Base-by-base conservation (phyloP, 176 grass and related monocot genomes). In the Rhipidocladum racemiflorum region DNA sequence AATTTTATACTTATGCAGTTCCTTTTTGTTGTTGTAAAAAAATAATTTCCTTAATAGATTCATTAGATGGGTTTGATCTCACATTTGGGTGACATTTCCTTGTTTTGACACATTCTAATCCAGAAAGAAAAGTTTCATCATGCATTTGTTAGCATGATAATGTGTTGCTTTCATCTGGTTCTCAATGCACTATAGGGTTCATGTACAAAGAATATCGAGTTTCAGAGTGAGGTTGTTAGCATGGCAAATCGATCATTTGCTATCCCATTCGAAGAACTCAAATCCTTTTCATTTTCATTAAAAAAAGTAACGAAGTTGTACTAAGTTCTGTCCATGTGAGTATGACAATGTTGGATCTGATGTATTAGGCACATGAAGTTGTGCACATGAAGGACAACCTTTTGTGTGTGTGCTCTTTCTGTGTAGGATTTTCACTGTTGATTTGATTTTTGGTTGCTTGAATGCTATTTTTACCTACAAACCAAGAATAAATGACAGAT, bases 61-160 rank as follows among this genome's bases (percentile, higher is more conserved):
- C 2, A 0, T 21, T 81, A 67, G 17, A 14, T 59, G 27, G 18
- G 57, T 77, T 14, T 61, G 46, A 4, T 71, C 55, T 62, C 30
- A 72, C 25, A 44, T 74, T 86, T 74, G 76, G 44, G 68, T 71
- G 65, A 49, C 64, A 73, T 21, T 21, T 35, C 60, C 34, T 56
- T 86, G 35, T 16, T 63, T 87, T 64, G 65, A 71, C 34, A 65
- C 53, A 54, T 13, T 61, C 18, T 61, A 62, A 46, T 70, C 14
- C 6, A 7, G 43, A 70, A 49, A 49, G 15, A 1, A 49, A 49
- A 49, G 15, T 1, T 49, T 17, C 46, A 15, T 1, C 20, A 73
- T 56, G 25, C 10, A 11, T 6, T 18, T 56, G 54, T 79, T 83
- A 73, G 35, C 74, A 36, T 61, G 30, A 29, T 39, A 68, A 75